phyloP scores from a whole-genome alignment of 2,329 filamentous ascomycete species.

The Arthrobotrys musiformis region DNA sequence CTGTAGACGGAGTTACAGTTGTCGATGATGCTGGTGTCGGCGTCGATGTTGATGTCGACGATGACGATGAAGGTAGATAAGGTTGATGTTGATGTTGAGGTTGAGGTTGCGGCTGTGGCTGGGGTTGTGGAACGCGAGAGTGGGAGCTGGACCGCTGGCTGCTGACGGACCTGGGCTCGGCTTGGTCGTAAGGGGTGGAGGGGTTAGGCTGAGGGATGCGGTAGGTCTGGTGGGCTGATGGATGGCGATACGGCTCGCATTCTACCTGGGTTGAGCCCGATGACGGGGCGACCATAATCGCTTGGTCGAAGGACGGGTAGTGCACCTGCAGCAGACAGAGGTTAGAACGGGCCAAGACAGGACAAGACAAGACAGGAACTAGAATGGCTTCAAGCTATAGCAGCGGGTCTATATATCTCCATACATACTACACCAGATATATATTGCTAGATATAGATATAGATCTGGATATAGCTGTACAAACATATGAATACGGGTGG shows the following conservation, averaged over 20 bases:
- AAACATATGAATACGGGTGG: background rate
- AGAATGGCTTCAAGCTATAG: background rate
- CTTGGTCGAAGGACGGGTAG: conserved; percentile 54
- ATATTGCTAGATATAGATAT: background rate
- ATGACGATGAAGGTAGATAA: conserved; percentile 24
- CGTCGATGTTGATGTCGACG: background rate
- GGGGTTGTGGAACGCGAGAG: conserved; percentile 27
- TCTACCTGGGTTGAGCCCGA: conserved; percentile 54
- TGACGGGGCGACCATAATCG: conserved; percentile 55
- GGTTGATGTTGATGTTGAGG: background rate
- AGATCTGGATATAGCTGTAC: background rate
- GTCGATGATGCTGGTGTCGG: background rate
- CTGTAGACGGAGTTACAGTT: conserved; percentile 24
- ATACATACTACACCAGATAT: no score
- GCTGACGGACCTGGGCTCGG: conserved; percentile 48
- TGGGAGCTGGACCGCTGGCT: conserved; percentile 32
- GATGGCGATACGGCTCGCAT: conserved; percentile 54
- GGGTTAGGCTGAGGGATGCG: conserved; percentile 51
- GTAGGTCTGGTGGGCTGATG: conserved; percentile 43
- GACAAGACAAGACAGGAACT: background rate
- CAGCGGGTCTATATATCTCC: no score
- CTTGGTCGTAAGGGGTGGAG: conserved; percentile 49
- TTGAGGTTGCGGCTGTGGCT: background rate
- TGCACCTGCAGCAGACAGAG: conserved; percentile 35
- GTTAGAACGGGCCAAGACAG: background rate